Base-by-base conservation (phyloP, 2,329 filamentous ascomycete genomes). In the Claviceps africana region DNA sequence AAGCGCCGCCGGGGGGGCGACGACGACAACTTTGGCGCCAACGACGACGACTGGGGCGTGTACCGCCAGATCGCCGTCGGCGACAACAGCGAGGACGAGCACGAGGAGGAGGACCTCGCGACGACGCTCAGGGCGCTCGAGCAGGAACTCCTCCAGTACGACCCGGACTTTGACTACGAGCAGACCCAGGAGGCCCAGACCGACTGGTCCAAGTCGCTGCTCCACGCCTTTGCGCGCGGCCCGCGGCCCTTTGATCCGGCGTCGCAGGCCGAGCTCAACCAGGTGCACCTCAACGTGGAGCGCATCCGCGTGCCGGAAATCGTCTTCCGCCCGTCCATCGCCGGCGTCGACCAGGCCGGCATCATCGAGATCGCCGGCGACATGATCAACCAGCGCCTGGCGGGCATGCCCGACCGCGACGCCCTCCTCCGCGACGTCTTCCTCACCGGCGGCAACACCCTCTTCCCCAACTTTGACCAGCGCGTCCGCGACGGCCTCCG, bases 21-120 rank as follows among this genome's bases (percentile, higher is more conserved):
- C 64, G 93, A 98, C 61, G 93, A 98, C 64, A 89, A 88, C 55
- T 98, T 98, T 64, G 93, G 93, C 53, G 90, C 90, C 48, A 91
- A 98, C 66, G 93, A 98, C 63, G 90, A 94, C 53, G 93, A 98
- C 67, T 98, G 93, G 93, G 88, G 88, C 53, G 88, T 98, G 15
- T 98, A 98, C 68, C 84, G 93, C 51, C 88, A 88, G 42, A 94
- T 97, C 53, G 87, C 88, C 2, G 88, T 86, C 1, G 89, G 88
- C 49, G 85, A 86, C 8, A 77, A 76, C 59, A 88, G 85, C 62
- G 88, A 93, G 56, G 90, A 96, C 58, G 86, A 91, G 61, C 89
- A 95, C 49, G 90, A 95, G 64, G 91, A 97, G 64, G 87, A 91
- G 66, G 91, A 97, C 61, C 77, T 95, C 0, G 78, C 80, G 53